phyloP scores from a whole-genome alignment of 805 yeast species.

The Starmera caribaea region DNA sequence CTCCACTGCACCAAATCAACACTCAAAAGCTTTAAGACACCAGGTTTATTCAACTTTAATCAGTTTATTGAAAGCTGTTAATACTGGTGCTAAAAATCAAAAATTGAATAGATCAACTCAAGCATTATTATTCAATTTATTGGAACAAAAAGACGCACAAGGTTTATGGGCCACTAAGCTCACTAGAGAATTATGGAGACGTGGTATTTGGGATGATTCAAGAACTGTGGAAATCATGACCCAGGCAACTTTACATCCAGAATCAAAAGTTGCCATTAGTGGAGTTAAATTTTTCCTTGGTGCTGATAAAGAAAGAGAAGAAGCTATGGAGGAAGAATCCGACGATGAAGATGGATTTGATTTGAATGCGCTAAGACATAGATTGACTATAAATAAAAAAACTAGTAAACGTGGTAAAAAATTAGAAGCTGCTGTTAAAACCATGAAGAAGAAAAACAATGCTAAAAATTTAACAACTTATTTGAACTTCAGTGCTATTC shows the following conservation, averaged over 20 bases:
- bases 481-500: conserved; percentile 90
- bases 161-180: conserved; percentile 96
- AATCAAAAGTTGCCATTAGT: conserved; percentile 75
- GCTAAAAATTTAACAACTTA: conserved; percentile 53
- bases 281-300: conserved; percentile 90
- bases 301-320: conserved; percentile 91
- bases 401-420: conserved; percentile 72
- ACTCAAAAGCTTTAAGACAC: conserved; percentile 73
- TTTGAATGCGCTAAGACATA: conserved; percentile 65
- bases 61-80: conserved; percentile 69
- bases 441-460: conserved; percentile 53
- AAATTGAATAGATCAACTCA: conserved; percentile 85
- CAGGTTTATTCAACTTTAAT: conserved; percentile 77
- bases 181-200: conserved; percentile 93
- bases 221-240: conserved; percentile 97
- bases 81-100: conserved; percentile 84
- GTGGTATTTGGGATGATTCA: conserved; percentile 97
- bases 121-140: conserved; percentile 78
- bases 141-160: conserved; percentile 71
- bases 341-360: conserved; percentile 68
- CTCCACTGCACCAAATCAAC: conserved; percentile 36
- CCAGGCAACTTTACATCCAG: conserved; percentile 85
- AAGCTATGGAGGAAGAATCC: conserved; percentile 61
- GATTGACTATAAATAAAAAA: conserved; percentile 75
- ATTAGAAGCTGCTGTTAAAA: conserved; percentile 63